These are phyloP conservation scores for Penicillium flavigenum DNA, from an alignment of 495 filamentous ascomycete species.

Conservation along the genomic window DNA sequence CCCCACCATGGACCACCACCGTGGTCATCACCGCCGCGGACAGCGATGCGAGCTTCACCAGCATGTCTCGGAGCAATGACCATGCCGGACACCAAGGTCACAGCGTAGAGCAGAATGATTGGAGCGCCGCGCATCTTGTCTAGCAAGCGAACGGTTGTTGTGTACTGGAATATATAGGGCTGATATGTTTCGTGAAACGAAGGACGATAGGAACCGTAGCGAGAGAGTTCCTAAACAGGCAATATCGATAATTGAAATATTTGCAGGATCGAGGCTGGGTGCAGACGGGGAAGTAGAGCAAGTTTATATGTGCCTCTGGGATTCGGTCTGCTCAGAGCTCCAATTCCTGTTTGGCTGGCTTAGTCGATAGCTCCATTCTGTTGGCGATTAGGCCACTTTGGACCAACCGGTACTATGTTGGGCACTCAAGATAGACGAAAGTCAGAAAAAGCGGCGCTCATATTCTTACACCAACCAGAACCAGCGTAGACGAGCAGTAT, in stretches of 20 bases:
- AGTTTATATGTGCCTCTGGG: constrained; percentile 3
- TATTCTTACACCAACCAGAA: constrained; percentile 18
- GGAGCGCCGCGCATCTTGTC: constrained; percentile 23
- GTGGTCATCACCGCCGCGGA: constrained; percentile 14
- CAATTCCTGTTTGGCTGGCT: neutral
- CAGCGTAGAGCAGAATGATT: constrained; percentile 24
- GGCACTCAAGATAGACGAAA: constrained; percentile 13
- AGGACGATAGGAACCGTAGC: constrained; percentile 27
- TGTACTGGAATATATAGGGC: constrained; percentile 1
- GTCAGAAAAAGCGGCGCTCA: constrained; percentile 12
- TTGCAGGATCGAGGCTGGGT: neutral
- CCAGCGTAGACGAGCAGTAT: constrained; percentile 6
- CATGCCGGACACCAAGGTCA: constrained; percentile 24
- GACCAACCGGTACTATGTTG: constrained; percentile 14
- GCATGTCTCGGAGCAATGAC: constrained; percentile 17
- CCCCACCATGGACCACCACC: constrained; percentile 9
- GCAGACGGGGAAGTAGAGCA: neutral
- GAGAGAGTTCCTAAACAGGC: constrained; percentile 27
- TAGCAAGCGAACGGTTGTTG: constrained; percentile 16
- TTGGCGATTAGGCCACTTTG: constrained; percentile 10
- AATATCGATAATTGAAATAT: constrained; percentile 5
- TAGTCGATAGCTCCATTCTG: neutral
- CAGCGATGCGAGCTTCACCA: constrained; percentile 15
- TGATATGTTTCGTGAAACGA: constrained; percentile 15
- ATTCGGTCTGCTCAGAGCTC: neutral